phyloP scores from a whole-genome alignment of 1,284 basidiomycete species.

The Puccinia horiana region DNA sequence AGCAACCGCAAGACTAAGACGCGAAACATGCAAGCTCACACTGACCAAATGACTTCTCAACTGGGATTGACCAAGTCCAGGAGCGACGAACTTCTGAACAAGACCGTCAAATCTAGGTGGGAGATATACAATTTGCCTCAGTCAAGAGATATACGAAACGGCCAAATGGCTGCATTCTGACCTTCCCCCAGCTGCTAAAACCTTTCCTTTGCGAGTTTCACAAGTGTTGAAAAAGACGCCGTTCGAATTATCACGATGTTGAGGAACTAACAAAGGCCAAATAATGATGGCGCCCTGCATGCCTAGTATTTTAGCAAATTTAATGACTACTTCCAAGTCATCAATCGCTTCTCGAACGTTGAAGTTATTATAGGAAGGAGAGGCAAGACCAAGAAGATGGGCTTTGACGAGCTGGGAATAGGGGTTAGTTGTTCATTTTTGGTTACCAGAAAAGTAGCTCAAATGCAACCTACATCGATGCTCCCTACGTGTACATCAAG shows the following conservation, averaged over 20 bases:
- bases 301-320: constrained; percentile 60
- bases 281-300: constrained; percentile 61
- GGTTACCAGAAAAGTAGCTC: not conserved
- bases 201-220: constrained; percentile 60
- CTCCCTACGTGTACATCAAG: not conserved
- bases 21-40: constrained; percentile 53
- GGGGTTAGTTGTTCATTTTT: not conserved
- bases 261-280: constrained; percentile 60
- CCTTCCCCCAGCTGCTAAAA: constrained; percentile 62
- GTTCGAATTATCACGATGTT: constrained; percentile 61
- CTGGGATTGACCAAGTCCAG: constrained; percentile 25
- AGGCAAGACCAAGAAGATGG: constrained; percentile 51
- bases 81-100: constrained; percentile 60
- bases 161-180: constrained; percentile 53
- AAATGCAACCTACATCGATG: constrained; percentile 27
- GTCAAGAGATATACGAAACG: constrained; percentile 31
- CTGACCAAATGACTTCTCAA: constrained; percentile 44
- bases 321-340: constrained; percentile 60
- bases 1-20: constrained; percentile 59
- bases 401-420: constrained; percentile 29
- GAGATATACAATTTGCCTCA: not conserved
- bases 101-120: constrained; percentile 62
- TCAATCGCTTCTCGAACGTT: constrained; percentile 59
- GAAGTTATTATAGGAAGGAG: constrained; percentile 1
- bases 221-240: constrained; percentile 64